Conservation (phyloP, 768 basidiomycete species). For the Mrakia gelida region DNA sequence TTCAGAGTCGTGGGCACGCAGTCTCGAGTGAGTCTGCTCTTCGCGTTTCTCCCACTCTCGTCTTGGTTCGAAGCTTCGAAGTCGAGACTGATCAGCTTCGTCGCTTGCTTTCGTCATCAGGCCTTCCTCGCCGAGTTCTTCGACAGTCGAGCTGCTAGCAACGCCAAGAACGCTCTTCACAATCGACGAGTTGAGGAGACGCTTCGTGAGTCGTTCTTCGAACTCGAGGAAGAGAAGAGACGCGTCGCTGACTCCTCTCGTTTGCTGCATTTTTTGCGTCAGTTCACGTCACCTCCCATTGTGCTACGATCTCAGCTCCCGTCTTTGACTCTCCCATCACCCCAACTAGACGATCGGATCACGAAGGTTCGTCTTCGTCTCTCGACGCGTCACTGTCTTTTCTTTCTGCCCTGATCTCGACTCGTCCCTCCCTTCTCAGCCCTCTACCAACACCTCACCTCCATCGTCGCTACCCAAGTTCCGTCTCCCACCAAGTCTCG, state of each 20-base stretch:
- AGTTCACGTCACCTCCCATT: slow-evolving; percentile 16
- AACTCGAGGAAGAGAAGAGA: not conserved
- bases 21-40: not conserved
- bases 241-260: too few relatives aligned
- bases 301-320: not conserved
- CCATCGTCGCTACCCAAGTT: not conserved
- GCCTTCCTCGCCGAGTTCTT: slow-evolving; percentile 25
- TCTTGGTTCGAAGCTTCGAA: too few relatives aligned
- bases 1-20: slow-evolving; percentile 11
- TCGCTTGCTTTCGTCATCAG: too few relatives aligned
- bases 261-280: not conserved
- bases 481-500: not conserved
- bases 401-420: not conserved
- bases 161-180: slow-evolving; percentile 6
- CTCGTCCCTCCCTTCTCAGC: not conserved
- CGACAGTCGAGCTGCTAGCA: slow-evolving; percentile 15
- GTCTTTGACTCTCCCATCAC: not conserved
- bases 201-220: not conserved
- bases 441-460: not conserved
- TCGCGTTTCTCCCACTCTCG: too few relatives aligned
- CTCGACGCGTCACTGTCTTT: not conserved
- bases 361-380: not conserved
- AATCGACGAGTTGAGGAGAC: slow-evolving; percentile 20
- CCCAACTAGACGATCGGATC: not conserved
- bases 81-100: too few relatives aligned